These are phyloP conservation scores for Tricholoma furcatifolium DNA, from an alignment of 768 basidiomycete genomes.

Conservation along the genomic window DNA sequence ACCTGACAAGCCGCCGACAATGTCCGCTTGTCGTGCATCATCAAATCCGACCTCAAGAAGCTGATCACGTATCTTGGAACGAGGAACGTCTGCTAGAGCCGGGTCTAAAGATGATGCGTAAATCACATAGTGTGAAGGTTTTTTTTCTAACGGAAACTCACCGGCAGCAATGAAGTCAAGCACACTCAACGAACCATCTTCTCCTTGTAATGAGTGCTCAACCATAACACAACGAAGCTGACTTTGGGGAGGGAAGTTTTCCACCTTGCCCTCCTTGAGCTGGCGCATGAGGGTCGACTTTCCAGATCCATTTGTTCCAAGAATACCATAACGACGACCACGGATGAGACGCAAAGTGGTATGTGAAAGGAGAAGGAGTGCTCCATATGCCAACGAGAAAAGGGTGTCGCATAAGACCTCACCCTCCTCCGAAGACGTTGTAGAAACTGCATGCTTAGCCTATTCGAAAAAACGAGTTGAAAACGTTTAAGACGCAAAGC, in stretches of 20 bases:
- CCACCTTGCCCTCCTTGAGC: slow-evolving; percentile 90
- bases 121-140: not conserved
- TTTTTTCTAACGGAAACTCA: slow-evolving; percentile 29
- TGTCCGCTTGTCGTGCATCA: slow-evolving; percentile 77
- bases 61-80: slow-evolving; percentile 73
- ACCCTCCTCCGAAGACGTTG: slow-evolving; percentile 62
- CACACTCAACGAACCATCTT: slow-evolving; percentile 80
- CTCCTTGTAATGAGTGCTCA: slow-evolving; percentile 94
- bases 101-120: slow-evolving; percentile 49
- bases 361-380: slow-evolving; percentile 90
- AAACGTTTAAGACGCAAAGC: not conserved
- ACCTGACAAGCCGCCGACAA: slow-evolving; percentile 88
- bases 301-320: slow-evolving; percentile 94
- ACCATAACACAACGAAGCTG: slow-evolving; percentile 93
- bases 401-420: slow-evolving; percentile 89
- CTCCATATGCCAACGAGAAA: slow-evolving; percentile 95
- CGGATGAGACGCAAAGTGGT: slow-evolving; percentile 87
- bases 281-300: slow-evolving; percentile 97
- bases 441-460: slow-evolving; percentile 55
- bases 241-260: slow-evolving; percentile 91
- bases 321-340: slow-evolving; percentile 92
- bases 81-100: slow-evolving; percentile 58
- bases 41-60: slow-evolving; percentile 90
- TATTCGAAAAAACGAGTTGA: slow-evolving; percentile 22
- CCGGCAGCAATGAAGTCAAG: slow-evolving; percentile 90